Percentiles rank a stretch among this genome's conserved stretches.
phyloP scores from a whole-genome alignment of 495 filamentous ascomycete species.

The Niebla homalea region DNA sequence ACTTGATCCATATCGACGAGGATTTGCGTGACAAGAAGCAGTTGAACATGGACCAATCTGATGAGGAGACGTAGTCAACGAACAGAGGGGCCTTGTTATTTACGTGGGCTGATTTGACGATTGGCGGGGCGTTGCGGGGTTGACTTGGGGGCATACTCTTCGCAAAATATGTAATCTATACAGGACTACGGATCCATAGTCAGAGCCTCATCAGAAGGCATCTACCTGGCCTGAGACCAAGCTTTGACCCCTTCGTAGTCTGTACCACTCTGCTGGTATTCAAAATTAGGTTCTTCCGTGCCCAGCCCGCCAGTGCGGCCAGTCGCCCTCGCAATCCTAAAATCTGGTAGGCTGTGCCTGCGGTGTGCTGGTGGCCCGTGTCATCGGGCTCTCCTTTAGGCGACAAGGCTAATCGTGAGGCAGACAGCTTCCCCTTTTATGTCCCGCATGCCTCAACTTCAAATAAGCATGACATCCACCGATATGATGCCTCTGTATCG shows the following conservation, averaged over 20 bases:
- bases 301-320: no score
- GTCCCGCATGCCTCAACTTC: background rate
- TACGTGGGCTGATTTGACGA: background rate
- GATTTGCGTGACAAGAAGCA: background rate
- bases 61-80: background rate
- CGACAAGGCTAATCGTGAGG: background rate
- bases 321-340: no score
- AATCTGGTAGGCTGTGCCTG: no score
- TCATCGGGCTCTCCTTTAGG: background rate
- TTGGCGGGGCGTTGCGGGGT: background rate
- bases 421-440: background rate
- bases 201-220: no score
- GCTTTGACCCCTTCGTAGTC: no score
- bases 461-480: background rate
- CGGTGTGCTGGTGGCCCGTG: background rate
- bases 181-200: no score
- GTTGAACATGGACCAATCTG: slow-evolving; percentile 8
- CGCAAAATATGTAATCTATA: no score
- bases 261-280: no score
- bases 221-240: no score
- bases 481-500: no score
- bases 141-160: background rate
- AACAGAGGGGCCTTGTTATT: no score
- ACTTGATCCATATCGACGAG: background rate
- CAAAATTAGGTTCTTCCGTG: no score